Evolutionary conservation across 2,329 filamentous ascomycete species (phyloP).

Genomic region (Pseudogymnoascus sp.): DNA sequence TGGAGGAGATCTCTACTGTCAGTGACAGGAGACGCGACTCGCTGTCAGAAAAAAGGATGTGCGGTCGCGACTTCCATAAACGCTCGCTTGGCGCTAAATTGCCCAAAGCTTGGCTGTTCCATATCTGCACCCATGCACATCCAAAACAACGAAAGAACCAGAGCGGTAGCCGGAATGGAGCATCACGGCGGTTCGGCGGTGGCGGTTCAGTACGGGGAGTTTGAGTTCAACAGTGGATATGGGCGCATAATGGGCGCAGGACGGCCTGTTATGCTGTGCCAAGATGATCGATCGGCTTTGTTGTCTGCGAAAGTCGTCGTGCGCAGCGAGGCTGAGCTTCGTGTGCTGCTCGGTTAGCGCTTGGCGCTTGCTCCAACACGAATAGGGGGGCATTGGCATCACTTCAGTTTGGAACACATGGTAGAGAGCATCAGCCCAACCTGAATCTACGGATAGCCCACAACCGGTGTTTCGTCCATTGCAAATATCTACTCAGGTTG

Average conservation of each 20-base stretch:
- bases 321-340: background rate
- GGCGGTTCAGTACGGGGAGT: background rate
- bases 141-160: background rate
- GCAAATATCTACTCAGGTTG: background rate
- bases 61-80: background rate
- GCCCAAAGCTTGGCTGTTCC: background rate
- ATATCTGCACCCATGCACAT: background rate
- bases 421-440: no score
- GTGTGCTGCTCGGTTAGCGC: background rate
- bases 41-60: background rate
- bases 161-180: background rate
- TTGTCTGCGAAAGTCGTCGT: background rate
- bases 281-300: background rate
- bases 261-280: background rate
- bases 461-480: background rate
- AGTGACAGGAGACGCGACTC: background rate
- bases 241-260: background rate
- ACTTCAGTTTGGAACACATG: background rate
- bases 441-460: background rate
- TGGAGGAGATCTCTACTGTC: background rate
- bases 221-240: background rate
- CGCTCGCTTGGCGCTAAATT: constrained; percentile 7
- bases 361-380: background rate
- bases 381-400: background rate
- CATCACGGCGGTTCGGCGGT: background rate